These are phyloP conservation scores for Chlamydomonas incerta DNA, from an alignment of 139 green algal species.

Conservation along the genomic window DNA sequence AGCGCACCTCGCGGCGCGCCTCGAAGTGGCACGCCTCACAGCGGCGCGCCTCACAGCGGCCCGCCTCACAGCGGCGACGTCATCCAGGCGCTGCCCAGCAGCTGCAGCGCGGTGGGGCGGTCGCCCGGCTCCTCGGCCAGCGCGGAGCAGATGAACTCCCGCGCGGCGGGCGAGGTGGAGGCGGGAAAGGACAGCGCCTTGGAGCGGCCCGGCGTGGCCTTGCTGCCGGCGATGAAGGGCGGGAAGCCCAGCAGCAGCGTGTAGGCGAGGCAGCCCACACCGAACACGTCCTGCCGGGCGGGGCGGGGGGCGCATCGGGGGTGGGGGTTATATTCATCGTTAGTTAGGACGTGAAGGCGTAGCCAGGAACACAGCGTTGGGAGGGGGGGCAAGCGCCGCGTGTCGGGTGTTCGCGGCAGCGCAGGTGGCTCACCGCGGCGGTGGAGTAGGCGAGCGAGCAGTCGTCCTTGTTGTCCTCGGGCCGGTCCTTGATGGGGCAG, in stretches of 20 bases:
- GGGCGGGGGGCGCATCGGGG: no score
- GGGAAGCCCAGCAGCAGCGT: constrained; percentile 84
- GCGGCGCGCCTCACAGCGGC: no score
- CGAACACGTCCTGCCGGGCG: constrained; percentile 79
- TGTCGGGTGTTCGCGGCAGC: no score
- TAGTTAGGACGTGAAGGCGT: no score
- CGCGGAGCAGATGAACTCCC: constrained; percentile 5
- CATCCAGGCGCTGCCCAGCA: constrained; percentile 17
- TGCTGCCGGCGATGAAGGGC: constrained; percentile 34
- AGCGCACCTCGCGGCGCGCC: no score
- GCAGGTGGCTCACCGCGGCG: constrained; percentile 55
- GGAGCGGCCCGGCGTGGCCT: neutral
- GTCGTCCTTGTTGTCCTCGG: constrained; percentile 33
- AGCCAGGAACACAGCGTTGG: no score
- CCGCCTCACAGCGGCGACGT: no score
- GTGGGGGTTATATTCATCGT: no score
- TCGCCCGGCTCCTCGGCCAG: neutral
- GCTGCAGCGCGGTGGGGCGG: constrained; percentile 1
- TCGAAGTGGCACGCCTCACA: no score
- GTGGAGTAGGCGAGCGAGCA: neutral
- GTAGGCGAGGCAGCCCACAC: constrained; percentile 84
- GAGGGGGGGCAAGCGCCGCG: no score
- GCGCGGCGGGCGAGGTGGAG: neutral
- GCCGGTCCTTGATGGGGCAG: constrained; percentile 34
- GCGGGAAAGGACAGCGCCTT: neutral